A percentile compares a stretch with the other conserved stretches of the same genome.
Conservation (phyloP, 495 filamentous ascomycete species). For the Talaromyces ruber region DNA sequence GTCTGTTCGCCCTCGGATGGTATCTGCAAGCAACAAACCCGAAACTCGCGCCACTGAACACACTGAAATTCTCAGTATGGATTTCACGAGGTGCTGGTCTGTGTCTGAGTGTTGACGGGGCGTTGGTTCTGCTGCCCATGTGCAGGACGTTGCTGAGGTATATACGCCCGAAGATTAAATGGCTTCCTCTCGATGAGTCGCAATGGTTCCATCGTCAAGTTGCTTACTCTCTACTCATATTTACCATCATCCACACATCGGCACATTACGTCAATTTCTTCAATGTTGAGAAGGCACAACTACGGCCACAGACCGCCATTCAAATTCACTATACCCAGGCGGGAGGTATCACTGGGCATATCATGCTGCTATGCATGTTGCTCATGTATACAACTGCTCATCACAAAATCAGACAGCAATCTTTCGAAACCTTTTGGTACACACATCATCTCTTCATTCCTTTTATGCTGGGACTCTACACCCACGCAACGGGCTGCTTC, state of each 20-base stretch:
- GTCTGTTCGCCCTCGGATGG: slow-evolving; percentile 84
- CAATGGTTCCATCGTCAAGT: slow-evolving; percentile 96
- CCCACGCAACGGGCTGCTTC: slow-evolving; percentile 93
- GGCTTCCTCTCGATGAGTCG: slow-evolving; percentile 86
- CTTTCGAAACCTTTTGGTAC: slow-evolving; percentile 98
- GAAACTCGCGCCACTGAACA: slow-evolving; percentile 69
- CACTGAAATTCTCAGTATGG: slow-evolving; percentile 83
- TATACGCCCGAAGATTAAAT: slow-evolving; percentile 79
- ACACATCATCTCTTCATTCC: slow-evolving; percentile 96
- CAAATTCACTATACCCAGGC: slow-evolving; percentile 87
- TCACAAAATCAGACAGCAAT: slow-evolving; percentile 87
- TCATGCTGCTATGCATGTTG: slow-evolving; percentile 98
- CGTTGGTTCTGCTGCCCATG: slow-evolving; percentile 86
- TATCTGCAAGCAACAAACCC: slow-evolving; percentile 63
- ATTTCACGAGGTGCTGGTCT: slow-evolving; percentile 89
- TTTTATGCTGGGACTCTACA: slow-evolving; percentile 89
- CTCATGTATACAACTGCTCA: slow-evolving; percentile 98
- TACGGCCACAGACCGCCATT: slow-evolving; percentile 74
- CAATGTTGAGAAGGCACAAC: slow-evolving; percentile 81
- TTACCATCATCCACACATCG: slow-evolving; percentile 64
- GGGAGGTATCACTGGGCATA: slow-evolving; percentile 89
- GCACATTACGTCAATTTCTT: slow-evolving; percentile 98
- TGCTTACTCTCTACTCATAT: slow-evolving; percentile 81
- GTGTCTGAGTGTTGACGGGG: slow-evolving; percentile 69
- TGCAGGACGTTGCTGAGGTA: slow-evolving; percentile 81